These are phyloP conservation scores for Penicillium sumatraense DNA, from an alignment of 2,329 filamentous ascomycete genomes.

Conservation along the genomic window DNA sequence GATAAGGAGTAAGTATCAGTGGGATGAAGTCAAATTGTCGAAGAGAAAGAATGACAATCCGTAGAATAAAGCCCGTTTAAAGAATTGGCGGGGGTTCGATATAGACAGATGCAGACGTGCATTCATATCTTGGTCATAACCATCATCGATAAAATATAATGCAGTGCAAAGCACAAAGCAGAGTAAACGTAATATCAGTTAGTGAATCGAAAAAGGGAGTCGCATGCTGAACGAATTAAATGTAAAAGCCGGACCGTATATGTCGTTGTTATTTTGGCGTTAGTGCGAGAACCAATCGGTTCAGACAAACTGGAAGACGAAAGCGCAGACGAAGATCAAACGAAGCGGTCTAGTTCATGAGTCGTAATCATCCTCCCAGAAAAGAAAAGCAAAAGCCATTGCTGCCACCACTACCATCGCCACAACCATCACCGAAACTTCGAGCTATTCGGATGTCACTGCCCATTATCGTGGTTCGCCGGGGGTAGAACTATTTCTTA, in stretches of 20 bases:
- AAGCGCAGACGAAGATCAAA: slow-evolving; percentile 5
- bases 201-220: background rate
- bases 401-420: background rate
- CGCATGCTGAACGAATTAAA: background rate
- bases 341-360: slow-evolving; percentile 8
- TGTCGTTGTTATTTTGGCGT: background rate
- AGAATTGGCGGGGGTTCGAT: no score
- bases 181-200: no score
- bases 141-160: background rate
- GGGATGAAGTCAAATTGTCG: background rate
- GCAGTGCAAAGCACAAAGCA: background rate
- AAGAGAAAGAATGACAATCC: background rate
- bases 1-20: background rate
- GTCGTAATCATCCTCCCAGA: background rate
- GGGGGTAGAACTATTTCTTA: slow-evolving; percentile 24
- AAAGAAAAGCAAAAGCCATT: no score
- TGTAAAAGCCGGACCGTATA: background rate
- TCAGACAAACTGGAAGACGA: background rate
- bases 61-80: no score
- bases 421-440: background rate
- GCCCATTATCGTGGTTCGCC: slow-evolving; percentile 9
- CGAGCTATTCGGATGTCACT: background rate
- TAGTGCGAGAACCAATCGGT: background rate
- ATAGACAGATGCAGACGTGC: background rate
- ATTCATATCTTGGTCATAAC: background rate